These are phyloP conservation scores for Citrullus colocynthis DNA, from an alignment of 306 rosid species.

Conservation along the genomic window DNA sequence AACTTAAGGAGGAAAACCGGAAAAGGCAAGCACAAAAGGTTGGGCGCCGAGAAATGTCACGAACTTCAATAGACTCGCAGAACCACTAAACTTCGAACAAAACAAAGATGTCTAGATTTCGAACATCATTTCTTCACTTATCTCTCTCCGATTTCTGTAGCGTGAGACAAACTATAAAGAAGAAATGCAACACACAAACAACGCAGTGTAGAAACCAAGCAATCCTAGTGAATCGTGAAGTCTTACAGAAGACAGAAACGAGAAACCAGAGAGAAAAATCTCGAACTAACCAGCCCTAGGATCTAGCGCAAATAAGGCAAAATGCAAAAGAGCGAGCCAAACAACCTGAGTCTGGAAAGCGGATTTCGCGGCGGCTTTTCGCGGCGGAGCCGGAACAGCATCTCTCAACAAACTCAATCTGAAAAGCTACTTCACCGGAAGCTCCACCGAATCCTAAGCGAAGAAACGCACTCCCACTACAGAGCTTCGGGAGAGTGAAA, in stretches of 20 bases:
- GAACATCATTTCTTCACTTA: background rate
- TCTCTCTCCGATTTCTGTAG: background rate
- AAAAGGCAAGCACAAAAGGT: background rate
- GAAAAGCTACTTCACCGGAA: background rate
- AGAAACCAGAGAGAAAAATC: background rate
- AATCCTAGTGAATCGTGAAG: background rate
- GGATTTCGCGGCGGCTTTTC: background rate
- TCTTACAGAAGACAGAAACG: background rate
- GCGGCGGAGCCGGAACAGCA: background rate
- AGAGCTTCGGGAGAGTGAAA: background rate
- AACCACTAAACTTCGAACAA: background rate
- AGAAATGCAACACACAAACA: background rate
- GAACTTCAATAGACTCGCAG: background rate
- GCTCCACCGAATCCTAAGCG: background rate
- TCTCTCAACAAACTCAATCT: background rate
- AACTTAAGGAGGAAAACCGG: background rate
- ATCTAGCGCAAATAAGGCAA: background rate
- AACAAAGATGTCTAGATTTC: background rate
- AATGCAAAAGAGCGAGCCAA: background rate
- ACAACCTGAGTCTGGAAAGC: background rate
- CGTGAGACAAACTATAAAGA: background rate
- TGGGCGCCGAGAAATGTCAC: background rate
- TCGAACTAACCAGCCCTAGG: background rate
- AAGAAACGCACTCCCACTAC: background rate
- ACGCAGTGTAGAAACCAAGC: background rate